Evolutionary conservation across 495 filamentous ascomycete genomes (phyloP).

Genomic region (Xylaria palmicola): DNA sequence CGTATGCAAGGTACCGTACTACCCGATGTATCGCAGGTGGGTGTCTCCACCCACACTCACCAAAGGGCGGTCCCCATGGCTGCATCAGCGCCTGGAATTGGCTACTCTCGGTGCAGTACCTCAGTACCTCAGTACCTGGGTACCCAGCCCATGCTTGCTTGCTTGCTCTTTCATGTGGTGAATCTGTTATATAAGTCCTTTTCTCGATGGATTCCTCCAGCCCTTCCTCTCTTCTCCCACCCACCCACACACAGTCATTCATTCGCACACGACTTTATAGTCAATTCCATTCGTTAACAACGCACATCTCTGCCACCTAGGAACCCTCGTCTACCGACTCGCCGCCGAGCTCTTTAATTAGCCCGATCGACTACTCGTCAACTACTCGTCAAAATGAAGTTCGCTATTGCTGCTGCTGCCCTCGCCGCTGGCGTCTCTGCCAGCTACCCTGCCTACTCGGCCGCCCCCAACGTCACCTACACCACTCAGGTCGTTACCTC

Average conservation of each 20-base stretch:
- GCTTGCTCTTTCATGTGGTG: neutral
- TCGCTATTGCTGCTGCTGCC: constrained; percentile 59
- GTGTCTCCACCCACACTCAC: constrained; percentile 10
- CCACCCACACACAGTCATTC: constrained; percentile 51
- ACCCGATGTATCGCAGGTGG: neutral
- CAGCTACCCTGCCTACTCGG: constrained; percentile 42
- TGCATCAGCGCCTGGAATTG: neutral
- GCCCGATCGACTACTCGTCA: no score
- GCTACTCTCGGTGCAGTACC: constrained; percentile 1
- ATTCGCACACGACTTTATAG: constrained; percentile 49
- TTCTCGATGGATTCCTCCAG: constrained; percentile 25
- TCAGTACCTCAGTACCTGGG: neutral
- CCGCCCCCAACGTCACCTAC: constrained; percentile 49
- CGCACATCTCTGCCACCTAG: constrained; percentile 28
- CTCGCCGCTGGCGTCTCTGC: constrained; percentile 63
- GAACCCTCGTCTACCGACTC: constrained; percentile 23
- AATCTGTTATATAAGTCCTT: constrained; percentile 38
- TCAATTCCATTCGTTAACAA: constrained; percentile 60
- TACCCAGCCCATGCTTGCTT: neutral
- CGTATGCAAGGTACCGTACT: no score
- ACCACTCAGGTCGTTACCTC: constrained; percentile 77
- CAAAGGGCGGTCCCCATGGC: constrained; percentile 7
- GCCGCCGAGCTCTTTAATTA: constrained; percentile 43
- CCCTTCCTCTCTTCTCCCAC: constrained; percentile 31
- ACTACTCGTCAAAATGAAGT: constrained; percentile 79